Percentiles rank a stretch among this genome's conserved stretches.
phyloP scores from a whole-genome alignment of 441 rosid genomes.

The Daphne laureola region DNA sequence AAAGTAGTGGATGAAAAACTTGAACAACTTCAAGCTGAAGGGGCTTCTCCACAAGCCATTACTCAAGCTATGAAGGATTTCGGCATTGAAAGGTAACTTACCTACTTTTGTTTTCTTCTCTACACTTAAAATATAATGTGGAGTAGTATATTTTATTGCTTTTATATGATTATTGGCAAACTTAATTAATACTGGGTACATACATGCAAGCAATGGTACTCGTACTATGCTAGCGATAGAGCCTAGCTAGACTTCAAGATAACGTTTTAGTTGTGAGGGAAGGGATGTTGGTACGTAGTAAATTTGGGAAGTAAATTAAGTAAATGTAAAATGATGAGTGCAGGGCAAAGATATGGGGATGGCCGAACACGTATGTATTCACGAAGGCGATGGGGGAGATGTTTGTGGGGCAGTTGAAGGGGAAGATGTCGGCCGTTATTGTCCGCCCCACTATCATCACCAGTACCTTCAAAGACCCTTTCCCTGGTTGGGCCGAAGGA shows the following conservation, averaged over 20 bases:
- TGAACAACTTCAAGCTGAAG: slow-evolving; percentile 39
- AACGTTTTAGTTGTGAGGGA: no score
- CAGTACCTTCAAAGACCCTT: slow-evolving; percentile 50
- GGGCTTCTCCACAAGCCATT: slow-evolving; percentile 35
- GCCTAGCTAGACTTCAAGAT: no score
- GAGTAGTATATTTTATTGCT: no score
- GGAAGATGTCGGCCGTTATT: slow-evolving; percentile 31
- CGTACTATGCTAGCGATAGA: no score
- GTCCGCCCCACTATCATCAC: slow-evolving; percentile 51
- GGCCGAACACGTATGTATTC: slow-evolving; percentile 70
- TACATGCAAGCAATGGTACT: no score
- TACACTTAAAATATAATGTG: no score
- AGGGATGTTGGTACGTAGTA: no score
- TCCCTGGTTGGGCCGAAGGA: slow-evolving; percentile 65
- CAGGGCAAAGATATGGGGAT: slow-evolving; percentile 57
- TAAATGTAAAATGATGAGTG: no score
- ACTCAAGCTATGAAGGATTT: slow-evolving; percentile 50
- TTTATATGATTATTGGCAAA: neutral
- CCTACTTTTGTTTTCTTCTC: no score
- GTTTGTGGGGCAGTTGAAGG: slow-evolving; percentile 31
- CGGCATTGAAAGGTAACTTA: slow-evolving; percentile 48
- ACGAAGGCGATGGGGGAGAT: slow-evolving; percentile 70
- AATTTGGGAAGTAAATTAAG: no score
- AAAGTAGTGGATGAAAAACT: slow-evolving; percentile 41
- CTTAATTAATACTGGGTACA: no score